A percentile compares a stretch with the other conserved stretches of the same genome.
phyloP scores from a whole-genome alignment of 163 green algal species.

The Smithsoniella earleae region DNA sequence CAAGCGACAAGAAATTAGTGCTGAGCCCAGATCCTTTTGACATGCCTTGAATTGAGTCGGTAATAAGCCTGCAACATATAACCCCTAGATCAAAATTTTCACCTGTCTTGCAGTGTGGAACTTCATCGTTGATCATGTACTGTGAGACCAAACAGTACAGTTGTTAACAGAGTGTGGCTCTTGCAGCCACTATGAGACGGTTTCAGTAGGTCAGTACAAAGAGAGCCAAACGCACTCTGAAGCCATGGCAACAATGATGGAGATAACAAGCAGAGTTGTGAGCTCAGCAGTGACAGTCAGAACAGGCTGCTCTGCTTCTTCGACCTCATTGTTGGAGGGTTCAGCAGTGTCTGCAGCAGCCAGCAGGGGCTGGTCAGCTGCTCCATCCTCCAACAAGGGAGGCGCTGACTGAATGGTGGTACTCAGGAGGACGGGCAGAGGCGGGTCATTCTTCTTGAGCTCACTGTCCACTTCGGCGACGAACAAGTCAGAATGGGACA shows the following conservation, averaged over 20 bases:
- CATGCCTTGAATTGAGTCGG: conserved; percentile 63
- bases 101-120: too few relatives aligned
- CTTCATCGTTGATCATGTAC: background rate
- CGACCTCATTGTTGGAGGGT: conserved; percentile 30
- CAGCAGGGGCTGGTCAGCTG: too few relatives aligned
- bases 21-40: conserved; percentile 53
- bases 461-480: conserved; percentile 33
- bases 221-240: conserved; percentile 26
- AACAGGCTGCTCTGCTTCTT: conserved; percentile 29
- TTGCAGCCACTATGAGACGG: too few relatives aligned
- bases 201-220: too few relatives aligned
- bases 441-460: too few relatives aligned
- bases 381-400: too few relatives aligned
- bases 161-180: background rate
- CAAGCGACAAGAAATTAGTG: conserved; percentile 70
- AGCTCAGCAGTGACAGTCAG: conserved; percentile 28
- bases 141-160: background rate
- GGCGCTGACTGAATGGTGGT: too few relatives aligned
- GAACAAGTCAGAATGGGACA: conserved; percentile 66
- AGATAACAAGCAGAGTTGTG: background rate
- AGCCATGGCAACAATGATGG: conserved; percentile 18
- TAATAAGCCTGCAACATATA: conserved; percentile 54
- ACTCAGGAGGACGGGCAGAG: too few relatives aligned
- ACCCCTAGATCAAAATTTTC: too few relatives aligned
- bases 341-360: too few relatives aligned